Percentiles rank a stretch among this genome's conserved stretches.
phyloP scores from a whole-genome alignment of 257 asterid genomes.

The Striga asiatica region DNA sequence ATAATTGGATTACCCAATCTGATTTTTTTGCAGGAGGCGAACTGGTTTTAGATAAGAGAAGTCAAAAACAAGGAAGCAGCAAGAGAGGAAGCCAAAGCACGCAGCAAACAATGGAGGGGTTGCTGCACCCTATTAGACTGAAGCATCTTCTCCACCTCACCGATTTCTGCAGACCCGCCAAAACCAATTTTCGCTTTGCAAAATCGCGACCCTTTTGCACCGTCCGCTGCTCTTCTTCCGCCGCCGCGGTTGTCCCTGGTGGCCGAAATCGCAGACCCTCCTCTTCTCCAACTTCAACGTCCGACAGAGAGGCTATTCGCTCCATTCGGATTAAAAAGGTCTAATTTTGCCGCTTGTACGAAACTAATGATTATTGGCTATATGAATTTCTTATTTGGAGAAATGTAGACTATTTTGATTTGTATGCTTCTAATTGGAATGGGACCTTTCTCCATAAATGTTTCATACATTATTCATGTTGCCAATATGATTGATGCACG shows the following conservation, averaged over 20 bases:
- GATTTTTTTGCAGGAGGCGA: no score
- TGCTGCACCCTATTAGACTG: constrained; percentile 39
- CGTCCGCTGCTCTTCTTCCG: constrained; percentile 43
- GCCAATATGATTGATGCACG: no score
- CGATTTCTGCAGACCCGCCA: constrained; percentile 22
- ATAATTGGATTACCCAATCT: no score
- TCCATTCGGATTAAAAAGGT: constrained; percentile 82
- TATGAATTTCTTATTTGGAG: neutral
- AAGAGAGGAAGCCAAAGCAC: neutral
- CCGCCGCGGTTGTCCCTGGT: constrained; percentile 23
- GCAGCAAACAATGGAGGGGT: constrained; percentile 32
- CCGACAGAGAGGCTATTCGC: constrained; percentile 84
- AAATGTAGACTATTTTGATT: neutral
- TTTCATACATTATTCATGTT: no score
- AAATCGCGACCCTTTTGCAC: constrained; percentile 20
- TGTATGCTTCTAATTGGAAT: neutral
- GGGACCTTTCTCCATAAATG: neutral
- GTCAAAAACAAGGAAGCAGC: no score
- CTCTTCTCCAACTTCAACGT: constrained; percentile 43
- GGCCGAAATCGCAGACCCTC: constrained; percentile 44
- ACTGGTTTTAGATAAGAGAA: neutral
- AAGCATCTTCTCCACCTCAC: constrained; percentile 38
- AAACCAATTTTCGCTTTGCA: neutral
- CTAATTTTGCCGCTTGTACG: neutral
- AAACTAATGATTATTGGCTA: neutral